Percentiles rank a stretch among this genome's conserved stretches.
Conservation (phyloP, 768 basidiomycete species). For the Leccinum obscurum region DNA sequence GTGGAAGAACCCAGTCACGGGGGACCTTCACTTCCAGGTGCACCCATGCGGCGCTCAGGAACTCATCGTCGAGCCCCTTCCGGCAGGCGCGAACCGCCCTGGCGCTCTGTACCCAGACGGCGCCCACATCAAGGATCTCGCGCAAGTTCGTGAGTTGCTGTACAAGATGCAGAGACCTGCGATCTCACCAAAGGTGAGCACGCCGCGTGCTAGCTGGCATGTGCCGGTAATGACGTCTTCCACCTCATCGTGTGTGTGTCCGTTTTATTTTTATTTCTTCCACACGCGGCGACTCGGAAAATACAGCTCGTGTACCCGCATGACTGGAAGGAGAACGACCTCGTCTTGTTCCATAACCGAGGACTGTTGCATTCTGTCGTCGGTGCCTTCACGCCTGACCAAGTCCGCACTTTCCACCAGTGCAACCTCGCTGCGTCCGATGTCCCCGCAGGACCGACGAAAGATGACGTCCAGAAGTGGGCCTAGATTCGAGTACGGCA, state of each 20-base stretch:
- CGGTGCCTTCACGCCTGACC: constrained; percentile 54
- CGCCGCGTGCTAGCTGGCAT: not conserved
- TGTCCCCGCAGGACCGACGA: constrained; percentile 47
- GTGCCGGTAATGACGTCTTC: not conserved
- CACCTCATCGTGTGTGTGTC: not conserved
- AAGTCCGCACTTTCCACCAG: constrained; percentile 53
- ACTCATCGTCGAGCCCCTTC: constrained; percentile 73
- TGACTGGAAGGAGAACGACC: constrained; percentile 73
- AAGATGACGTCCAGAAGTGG: constrained; percentile 45
- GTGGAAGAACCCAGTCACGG: constrained; percentile 93
- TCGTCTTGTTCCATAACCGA: constrained; percentile 73
- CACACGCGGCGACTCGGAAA: not conserved
- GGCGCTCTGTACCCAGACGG: constrained; percentile 84
- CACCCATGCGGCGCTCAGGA: constrained; percentile 77
- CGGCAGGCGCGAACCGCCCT: constrained; percentile 53
- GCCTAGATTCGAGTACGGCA: constrained; percentile 31
- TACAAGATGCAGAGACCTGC: constrained; percentile 90
- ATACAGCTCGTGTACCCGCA: constrained; percentile 76
- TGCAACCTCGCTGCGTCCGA: constrained; percentile 59
- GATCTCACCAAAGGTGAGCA: constrained; percentile 68
- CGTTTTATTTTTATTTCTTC: not conserved
- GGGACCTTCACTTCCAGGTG: constrained; percentile 82
- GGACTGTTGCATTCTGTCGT: constrained; percentile 69
- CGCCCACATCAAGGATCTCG: constrained; percentile 69
- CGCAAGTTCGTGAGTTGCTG: constrained; percentile 67